phyloP scores from a whole-genome alignment of 345 rosid genomes.

The Dimocarpus longan region DNA sequence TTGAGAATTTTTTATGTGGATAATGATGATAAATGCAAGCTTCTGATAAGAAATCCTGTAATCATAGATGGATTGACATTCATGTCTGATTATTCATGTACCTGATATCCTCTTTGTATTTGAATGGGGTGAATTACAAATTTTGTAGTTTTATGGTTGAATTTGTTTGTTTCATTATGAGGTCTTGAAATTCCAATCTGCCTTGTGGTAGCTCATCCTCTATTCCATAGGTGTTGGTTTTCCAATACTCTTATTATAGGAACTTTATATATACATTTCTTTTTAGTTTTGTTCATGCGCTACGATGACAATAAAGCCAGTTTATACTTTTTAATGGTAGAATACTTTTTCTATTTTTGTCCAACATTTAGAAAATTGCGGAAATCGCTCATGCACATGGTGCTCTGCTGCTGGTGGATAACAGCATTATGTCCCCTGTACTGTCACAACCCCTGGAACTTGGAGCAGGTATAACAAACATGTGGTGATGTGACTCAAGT shows the following conservation, averaged over 20 bases:
- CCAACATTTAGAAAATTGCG: slow-evolving; percentile 61
- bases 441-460: slow-evolving; percentile 84
- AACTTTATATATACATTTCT: neutral
- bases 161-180: neutral
- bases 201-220: neutral
- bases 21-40: neutral
- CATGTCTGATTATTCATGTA: neutral
- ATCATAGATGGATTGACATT: neutral
- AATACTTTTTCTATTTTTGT: neutral
- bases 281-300: slow-evolving; percentile 1
- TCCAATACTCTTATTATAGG: neutral
- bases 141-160: neutral
- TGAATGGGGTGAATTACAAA: neutral
- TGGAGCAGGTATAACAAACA: slow-evolving; percentile 73
- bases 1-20: neutral
- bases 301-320: neutral
- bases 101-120: neutral
- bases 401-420: slow-evolving; percentile 87
- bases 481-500: slow-evolving; percentile 5
- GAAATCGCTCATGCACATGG: slow-evolving; percentile 81
- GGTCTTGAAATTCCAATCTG: neutral
- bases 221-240: neutral
- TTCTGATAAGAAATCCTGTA: neutral
- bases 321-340: neutral
- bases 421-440: slow-evolving; percentile 94